Evolutionary conservation across 2,329 filamentous ascomycete species (phyloP).

Genomic region (Cytospora paraplurivora): DNA sequence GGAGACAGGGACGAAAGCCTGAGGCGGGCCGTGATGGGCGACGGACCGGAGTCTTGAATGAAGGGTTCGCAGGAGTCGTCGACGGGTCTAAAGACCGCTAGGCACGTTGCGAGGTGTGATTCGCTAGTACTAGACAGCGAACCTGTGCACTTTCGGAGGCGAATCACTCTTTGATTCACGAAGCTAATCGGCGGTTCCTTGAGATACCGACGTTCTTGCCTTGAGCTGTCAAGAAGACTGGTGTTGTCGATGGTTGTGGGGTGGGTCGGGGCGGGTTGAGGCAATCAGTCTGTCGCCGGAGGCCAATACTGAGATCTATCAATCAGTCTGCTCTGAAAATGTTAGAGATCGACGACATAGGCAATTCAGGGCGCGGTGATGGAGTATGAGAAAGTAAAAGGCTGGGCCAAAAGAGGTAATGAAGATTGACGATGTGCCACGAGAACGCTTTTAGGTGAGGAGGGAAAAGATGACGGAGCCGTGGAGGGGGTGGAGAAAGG

Average conservation of each 20-base stretch:
- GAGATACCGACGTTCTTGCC: constrained; percentile 9
- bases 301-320: constrained; percentile 14
- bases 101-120: constrained; percentile 10
- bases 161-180: constrained; percentile 2
- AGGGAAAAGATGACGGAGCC: constrained; percentile 23
- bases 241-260: constrained; percentile 16
- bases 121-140: constrained; percentile 10
- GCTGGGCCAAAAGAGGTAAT: constrained; percentile 20
- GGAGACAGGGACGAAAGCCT: constrained; percentile 31
- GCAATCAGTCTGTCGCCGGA: constrained; percentile 21
- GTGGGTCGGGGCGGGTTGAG: constrained; percentile 19
- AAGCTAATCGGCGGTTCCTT: background rate
- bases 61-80: constrained; percentile 8
- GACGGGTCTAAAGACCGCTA: constrained; percentile 15
- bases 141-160: background rate
- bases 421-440: constrained; percentile 26
- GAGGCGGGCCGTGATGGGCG: constrained; percentile 40
- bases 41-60: constrained; percentile 23
- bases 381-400: constrained; percentile 1
- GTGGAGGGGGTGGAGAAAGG: constrained; percentile 23
- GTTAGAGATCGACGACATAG: constrained; percentile 18
- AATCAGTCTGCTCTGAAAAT: constrained; percentile 21
- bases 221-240: constrained; percentile 20
- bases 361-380: constrained; percentile 11
- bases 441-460: constrained; percentile 14